Percentiles rank a stretch among this genome's conserved stretches.
Evolutionary conservation across 1,284 basidiomycete genomes (phyloP).

Genomic region (Trametes sp.): DNA sequence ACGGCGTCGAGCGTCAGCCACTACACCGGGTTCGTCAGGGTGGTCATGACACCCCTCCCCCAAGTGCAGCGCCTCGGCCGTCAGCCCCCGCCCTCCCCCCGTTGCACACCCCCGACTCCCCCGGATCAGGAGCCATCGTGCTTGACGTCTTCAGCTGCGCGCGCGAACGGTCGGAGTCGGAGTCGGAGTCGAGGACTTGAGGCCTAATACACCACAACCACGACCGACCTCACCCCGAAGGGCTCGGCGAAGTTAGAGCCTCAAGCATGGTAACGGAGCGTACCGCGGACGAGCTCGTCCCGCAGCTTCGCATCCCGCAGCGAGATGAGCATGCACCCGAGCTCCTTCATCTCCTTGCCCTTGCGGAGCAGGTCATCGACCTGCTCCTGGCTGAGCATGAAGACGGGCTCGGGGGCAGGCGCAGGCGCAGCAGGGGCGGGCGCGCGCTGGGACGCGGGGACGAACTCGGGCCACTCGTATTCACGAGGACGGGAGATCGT

Average conservation of each 20-base stretch:
- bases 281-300: conserved; percentile 10
- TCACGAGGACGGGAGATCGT: neutral
- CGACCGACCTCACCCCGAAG: no score
- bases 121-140: neutral
- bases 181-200: no score
- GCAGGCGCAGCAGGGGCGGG: neutral
- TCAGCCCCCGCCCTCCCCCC: no score
- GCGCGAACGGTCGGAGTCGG: neutral
- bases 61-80: no score
- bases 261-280: neutral
- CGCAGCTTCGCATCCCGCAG: neutral
- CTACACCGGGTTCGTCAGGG: neutral
- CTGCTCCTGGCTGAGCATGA: neutral
- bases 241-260: neutral
- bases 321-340: conserved; percentile 6
- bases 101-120: neutral
- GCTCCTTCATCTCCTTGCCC: conserved; percentile 1
- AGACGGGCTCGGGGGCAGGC: neutral
- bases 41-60: no score
- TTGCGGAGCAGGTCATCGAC: neutral
- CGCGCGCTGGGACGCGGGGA: neutral
- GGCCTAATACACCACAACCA: no score
- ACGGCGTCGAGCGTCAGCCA: neutral
- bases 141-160: neutral
- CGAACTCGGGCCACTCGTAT: conserved; percentile 1